Conservation (phyloP, 2,329 filamentous ascomycete species). For the Colletotrichum phormii region DNA sequence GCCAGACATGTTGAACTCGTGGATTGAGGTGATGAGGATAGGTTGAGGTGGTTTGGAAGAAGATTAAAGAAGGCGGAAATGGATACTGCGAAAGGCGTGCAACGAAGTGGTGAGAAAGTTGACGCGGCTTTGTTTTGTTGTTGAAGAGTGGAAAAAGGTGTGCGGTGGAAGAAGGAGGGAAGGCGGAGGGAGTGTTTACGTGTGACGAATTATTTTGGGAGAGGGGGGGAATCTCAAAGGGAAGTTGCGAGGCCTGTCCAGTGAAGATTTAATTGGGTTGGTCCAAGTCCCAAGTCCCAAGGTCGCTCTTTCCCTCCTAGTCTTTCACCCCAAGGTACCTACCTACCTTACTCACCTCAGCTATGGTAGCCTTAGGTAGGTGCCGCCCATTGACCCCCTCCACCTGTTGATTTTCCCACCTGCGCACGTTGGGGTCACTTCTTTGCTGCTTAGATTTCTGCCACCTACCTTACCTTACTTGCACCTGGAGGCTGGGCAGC, state of each 20-base stretch:
- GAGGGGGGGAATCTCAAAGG: slow-evolving; percentile 24
- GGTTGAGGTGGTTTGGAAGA: slow-evolving; percentile 20
- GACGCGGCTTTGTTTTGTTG: slow-evolving; percentile 36
- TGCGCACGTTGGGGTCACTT: slow-evolving; percentile 22
- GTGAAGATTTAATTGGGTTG: slow-evolving; percentile 38
- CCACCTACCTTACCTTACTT: not conserved
- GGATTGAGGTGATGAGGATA: slow-evolving; percentile 24
- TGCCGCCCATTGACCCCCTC: not conserved
- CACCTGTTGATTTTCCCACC: slow-evolving; percentile 17
- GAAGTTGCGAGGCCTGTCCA: slow-evolving; percentile 35
- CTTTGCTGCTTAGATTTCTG: not conserved
- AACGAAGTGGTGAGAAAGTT: slow-evolving; percentile 26
- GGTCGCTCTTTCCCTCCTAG: slow-evolving; percentile 11
- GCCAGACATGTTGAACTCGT: slow-evolving; percentile 37
- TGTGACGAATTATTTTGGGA: slow-evolving; percentile 38
- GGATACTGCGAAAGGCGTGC: slow-evolving; percentile 27
- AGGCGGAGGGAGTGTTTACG: slow-evolving; percentile 36
- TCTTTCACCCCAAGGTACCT: not conserved
- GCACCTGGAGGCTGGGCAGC: too few relatives aligned
- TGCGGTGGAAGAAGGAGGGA: slow-evolving; percentile 34
- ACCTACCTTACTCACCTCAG: not conserved
- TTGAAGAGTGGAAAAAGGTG: slow-evolving; percentile 32
- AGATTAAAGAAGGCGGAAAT: slow-evolving; percentile 15
- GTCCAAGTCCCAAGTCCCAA: slow-evolving; percentile 22
- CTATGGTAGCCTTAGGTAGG: not conserved